These are phyloP conservation scores for Candida silvatica DNA, from an alignment of 805 yeast species.

Conservation along the genomic window DNA sequence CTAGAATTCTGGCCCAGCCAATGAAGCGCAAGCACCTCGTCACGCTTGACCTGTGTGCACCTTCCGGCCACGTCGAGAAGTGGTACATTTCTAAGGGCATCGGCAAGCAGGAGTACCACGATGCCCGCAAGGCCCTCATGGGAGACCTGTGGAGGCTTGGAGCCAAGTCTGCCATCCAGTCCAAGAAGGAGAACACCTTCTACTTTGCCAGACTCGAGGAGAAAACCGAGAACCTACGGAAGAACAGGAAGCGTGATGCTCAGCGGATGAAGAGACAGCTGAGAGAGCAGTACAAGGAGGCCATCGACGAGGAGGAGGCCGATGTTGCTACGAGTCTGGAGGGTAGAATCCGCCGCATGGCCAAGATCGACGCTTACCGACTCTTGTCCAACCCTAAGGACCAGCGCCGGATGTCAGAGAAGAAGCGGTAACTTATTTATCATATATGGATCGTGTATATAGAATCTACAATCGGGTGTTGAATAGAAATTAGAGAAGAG, in stretches of 20 bases:
- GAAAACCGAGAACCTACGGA: conserved; percentile 23
- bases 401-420: conserved; percentile 5
- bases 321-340: conserved; percentile 14
- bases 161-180: conserved; percentile 41
- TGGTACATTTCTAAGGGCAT: conserved; percentile 82
- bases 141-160: conserved; percentile 86
- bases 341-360: conserved; percentile 13
- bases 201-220: conserved; percentile 24
- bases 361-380: conserved; percentile 20
- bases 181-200: conserved; percentile 25
- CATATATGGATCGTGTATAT: no score
- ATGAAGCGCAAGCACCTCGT: conserved; percentile 78
- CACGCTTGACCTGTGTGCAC: conserved; percentile 66
- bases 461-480: no score
- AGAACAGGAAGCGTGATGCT: conserved; percentile 17
- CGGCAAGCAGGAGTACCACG: conserved; percentile 71
- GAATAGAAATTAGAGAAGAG: no score
- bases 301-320: conserved; percentile 7
- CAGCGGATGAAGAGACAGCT: conserved; percentile 17
- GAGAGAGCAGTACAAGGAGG: conserved; percentile 16
- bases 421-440: no score
- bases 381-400: conserved; percentile 15
- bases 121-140: conserved; percentile 75
- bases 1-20: conserved; percentile 68
- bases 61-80: conserved; percentile 72